Conservation (phyloP, 179 eudicot genomes). For the Carnegiea gigantea region DNA sequence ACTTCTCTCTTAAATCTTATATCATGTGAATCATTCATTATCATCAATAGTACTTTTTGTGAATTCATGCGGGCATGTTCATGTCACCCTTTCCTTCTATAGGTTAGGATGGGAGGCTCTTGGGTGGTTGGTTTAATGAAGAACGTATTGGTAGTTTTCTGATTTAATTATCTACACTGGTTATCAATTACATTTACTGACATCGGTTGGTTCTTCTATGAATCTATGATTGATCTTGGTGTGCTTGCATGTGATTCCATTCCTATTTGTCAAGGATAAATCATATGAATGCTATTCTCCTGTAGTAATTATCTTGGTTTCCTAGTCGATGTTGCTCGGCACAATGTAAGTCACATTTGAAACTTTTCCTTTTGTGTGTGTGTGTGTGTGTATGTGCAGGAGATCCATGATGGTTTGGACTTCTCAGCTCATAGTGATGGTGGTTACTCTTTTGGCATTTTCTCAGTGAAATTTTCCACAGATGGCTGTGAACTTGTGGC, state of each 20-base stretch:
- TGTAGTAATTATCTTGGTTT: background rate
- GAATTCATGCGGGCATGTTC: background rate
- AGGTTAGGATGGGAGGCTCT: background rate
- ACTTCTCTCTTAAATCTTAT: background rate
- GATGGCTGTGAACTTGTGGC: constrained; percentile 94
- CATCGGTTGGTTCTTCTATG: background rate
- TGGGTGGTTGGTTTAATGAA: no score
- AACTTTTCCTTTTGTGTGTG: background rate
- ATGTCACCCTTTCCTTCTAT: background rate
- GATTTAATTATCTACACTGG: background rate
- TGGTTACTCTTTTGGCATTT: constrained; percentile 62
- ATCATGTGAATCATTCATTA: background rate
- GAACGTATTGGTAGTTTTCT: background rate
- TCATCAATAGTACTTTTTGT: background rate
- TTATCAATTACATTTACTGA: no score
- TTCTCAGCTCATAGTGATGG: constrained; percentile 52
- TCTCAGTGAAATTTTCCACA: constrained; percentile 80
- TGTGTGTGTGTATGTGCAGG: constrained; percentile 41
- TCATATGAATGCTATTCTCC: background rate
- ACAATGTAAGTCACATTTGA: background rate
- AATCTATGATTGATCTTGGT: background rate
- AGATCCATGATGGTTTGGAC: constrained; percentile 84
- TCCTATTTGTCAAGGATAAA: background rate
- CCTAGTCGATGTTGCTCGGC: background rate
- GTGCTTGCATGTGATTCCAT: background rate